Conservation (phyloP, 140 eudicot genomes). For the Erigeron philadelphicus region DNA sequence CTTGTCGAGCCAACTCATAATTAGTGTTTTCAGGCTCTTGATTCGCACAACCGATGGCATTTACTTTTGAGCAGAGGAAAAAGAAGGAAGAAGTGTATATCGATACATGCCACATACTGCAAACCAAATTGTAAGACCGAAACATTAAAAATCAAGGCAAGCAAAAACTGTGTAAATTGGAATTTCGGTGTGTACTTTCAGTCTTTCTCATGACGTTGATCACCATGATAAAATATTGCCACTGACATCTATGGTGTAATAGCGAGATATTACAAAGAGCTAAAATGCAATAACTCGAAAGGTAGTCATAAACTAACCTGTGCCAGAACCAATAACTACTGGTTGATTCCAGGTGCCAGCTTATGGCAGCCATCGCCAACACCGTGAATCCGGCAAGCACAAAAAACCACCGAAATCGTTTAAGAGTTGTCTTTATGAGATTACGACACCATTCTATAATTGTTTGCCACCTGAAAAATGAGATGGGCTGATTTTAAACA, state of each 20-base stretch:
- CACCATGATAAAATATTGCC: slow-evolving; percentile 1
- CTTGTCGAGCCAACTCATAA: slow-evolving; percentile 75
- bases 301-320: slow-evolving; percentile 45
- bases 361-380: slow-evolving; percentile 69
- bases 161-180: too few species aligned
- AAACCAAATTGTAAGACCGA: slow-evolving; percentile 21
- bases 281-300: neutral
- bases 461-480: slow-evolving; percentile 52
- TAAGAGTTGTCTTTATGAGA: slow-evolving; percentile 40
- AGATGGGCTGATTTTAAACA: neutral
- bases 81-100: slow-evolving; percentile 83
- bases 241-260: neutral
- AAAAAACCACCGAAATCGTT: slow-evolving; percentile 74
- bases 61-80: slow-evolving; percentile 70
- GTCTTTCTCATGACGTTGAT: neutral
- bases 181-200: slow-evolving; percentile 9
- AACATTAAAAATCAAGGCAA: slow-evolving; percentile 12
- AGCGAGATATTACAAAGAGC: slow-evolving; percentile 8
- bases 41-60: slow-evolving; percentile 27
- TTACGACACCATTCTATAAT: slow-evolving; percentile 43
- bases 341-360: slow-evolving; percentile 75
- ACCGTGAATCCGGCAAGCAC: slow-evolving; percentile 65
- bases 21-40: slow-evolving; percentile 27
- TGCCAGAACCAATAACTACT: slow-evolving; percentile 96
- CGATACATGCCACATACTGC: slow-evolving; percentile 83